Conservation (phyloP, 192 early-diverging fungal genomes). For the Coemansia sp. region DNA sequence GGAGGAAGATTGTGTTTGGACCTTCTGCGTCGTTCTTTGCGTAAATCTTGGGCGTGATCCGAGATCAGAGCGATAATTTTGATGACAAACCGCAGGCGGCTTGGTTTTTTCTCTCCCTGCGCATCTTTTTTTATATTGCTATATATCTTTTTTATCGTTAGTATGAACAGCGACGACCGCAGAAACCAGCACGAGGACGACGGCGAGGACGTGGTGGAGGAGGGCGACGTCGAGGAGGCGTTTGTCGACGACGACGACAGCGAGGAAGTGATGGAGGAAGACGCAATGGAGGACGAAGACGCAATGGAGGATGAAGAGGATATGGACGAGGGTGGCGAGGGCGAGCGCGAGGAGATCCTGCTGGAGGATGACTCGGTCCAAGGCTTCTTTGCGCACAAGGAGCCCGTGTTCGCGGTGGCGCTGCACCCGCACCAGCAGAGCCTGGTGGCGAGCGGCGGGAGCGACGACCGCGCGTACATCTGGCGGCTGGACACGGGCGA, state of each 20-base stretch:
- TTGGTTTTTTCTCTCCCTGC: background rate
- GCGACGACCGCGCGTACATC: conserved; percentile 89
- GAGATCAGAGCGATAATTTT: background rate
- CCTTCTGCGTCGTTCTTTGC: no score
- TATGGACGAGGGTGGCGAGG: no score
- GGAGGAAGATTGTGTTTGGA: no score
- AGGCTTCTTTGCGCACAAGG: conserved; percentile 90
- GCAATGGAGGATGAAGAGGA: conserved; percentile 58
- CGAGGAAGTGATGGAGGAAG: conserved; percentile 54
- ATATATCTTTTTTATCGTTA: conserved; percentile 13
- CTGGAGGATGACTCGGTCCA: conserved; percentile 84
- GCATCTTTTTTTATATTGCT: conserved; percentile 1
- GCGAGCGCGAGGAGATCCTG: conserved; percentile 21
- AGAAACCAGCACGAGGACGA: conserved; percentile 55
- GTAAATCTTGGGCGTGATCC: no score
- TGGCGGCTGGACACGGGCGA: conserved; percentile 89
- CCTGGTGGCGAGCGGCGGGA: conserved; percentile 84
- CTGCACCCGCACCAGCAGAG: conserved; percentile 73
- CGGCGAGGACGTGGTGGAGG: conserved; percentile 54
- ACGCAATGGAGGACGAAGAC: conserved; percentile 58
- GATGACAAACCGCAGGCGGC: background rate
- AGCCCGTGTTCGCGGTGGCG: conserved; percentile 86
- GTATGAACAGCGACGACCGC: conserved; percentile 47
- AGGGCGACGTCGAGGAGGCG: conserved; percentile 57
- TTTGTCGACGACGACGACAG: conserved; percentile 41